Base-by-base conservation (phyloP, 2,329 filamentous ascomycete genomes). In the Diaporthe velutina region DNA sequence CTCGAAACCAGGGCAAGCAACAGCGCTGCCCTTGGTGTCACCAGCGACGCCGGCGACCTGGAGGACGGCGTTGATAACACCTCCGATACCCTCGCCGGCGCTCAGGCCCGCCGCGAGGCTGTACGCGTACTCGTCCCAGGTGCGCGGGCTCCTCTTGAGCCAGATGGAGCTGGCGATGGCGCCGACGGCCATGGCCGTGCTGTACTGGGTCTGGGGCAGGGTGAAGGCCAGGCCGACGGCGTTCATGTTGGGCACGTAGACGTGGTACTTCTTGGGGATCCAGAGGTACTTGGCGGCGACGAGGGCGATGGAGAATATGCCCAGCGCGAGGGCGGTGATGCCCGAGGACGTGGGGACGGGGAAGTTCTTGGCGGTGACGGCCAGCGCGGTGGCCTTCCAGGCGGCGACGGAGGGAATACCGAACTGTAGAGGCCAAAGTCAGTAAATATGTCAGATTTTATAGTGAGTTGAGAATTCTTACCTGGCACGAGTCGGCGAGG, bases 301-400 rank as follows among this genome's bases (percentile, higher is more conserved):
- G 40, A 90, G 88, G 42, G 82, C 70, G 40, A 87, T 84, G 58
- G 88, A 87, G 68, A 91, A 83, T 74, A 87, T 80, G 33, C 88
- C 86, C 79, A 92, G 88, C 73, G 87, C 83, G 77, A 91, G 87
- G 73, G 90, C 84, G 81, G 91, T 91, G 79, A 91, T 90, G 50
- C 88, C 90, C 30, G 88, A 88, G 10, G 83, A 85, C 30, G 82
- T 83, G 0, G 90, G 90, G 74, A 92, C 90, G 7, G 85, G 86
- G 80, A 92, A 87, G 0, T 80, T 82, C 2, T 52, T 89, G 88
- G 76, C 90, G 86, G 90, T 92, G 75, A 92, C 90, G 22, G 90
- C 90, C 75, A 88, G 83, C 2, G 92, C 91, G 8, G 93, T 90
- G 6, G 92, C 92, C 54, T 88, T 86, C 92, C 92, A 94, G 0